Evolutionary conservation across 2,329 filamentous ascomycete species (phyloP), one percentile per base, ranked within the genome.

Genomic region (Pseudogymnoascus sp.): DNA sequence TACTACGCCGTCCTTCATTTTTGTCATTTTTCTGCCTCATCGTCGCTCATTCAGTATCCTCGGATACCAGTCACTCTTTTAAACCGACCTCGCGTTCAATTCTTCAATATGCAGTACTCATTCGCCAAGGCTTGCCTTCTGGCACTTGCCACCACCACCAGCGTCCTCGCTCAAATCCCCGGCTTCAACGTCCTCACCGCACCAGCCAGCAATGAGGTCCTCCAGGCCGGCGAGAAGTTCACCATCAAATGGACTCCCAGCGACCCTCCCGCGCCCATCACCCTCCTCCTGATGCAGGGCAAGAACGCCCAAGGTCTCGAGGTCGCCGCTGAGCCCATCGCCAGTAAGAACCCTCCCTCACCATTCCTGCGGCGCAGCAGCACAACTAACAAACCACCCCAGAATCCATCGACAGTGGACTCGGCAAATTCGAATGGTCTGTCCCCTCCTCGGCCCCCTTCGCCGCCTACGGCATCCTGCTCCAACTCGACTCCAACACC

Each of bases 391-490:
- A 10, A 8, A 29, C 26, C 53, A 29, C 21, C 21, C 31, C 64
- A 86, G 82, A 73, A 59, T 77, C 76, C 63, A 70, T 86, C 67
- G 69, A 78, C 65, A 81, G 80, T 74, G 70, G 73, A 53, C 70
- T 69, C 37, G 79, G 77, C 62, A 68, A 70, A 16, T 86, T 76
- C 77, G 68, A 65, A 65, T 87, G 85, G 85, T 66, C 70, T 24
- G 77, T 86, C 61, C 76, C 76, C 71, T 70, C 76, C 65, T 66
- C 71, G 29, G 81, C 79, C 66, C 69, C 69, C 64, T 71, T 76
- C 42, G 76, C 75, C 61, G 78, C 79, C 70, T 87, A 87, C 74
- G 85, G 85, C 67, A 76, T 88, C 72, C 76, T 79, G 75, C 76
- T 88, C 74, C 73, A 73, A 66, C 77, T 80, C 37, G 79, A 82